These are phyloP conservation scores for Mimosa bimucronata DNA, from an alignment of 306 rosid species.

Conservation along the genomic window DNA sequence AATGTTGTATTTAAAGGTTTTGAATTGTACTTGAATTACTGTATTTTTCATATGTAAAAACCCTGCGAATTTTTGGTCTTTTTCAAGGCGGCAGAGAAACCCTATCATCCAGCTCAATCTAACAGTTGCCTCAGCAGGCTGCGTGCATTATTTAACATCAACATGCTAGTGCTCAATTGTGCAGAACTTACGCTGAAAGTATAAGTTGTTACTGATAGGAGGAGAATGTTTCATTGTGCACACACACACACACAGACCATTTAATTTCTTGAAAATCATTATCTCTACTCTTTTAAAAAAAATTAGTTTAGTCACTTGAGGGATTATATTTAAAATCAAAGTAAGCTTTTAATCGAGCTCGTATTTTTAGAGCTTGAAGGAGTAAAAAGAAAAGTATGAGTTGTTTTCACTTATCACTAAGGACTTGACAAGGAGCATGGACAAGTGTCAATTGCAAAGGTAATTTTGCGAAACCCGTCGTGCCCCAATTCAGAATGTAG, in stretches of 20 bases:
- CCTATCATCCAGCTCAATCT: neutral
- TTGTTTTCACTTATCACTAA: too few relatives aligned
- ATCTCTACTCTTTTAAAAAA: too few relatives aligned
- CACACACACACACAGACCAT: neutral
- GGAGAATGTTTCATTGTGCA: neutral
- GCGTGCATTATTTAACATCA: neutral
- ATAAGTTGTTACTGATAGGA: neutral
- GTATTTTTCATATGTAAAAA: neutral
- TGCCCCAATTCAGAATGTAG: too few relatives aligned
- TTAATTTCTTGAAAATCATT: neutral
- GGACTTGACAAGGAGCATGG: too few relatives aligned
- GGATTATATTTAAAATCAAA: too few relatives aligned
- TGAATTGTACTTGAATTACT: neutral
- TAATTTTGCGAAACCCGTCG: too few relatives aligned
- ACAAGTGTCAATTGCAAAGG: too few relatives aligned
- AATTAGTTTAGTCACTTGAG: too few relatives aligned
- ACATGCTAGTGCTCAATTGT: neutral
- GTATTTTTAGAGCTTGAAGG: too few relatives aligned
- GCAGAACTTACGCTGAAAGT: neutral
- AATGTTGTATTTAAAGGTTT: neutral
- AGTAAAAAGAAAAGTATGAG: too few relatives aligned
- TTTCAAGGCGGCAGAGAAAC: neutral
- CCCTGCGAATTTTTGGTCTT: neutral
- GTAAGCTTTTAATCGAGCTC: too few relatives aligned
- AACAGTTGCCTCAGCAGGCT: neutral